These are phyloP conservation scores for Pogostemon cablin DNA, from an alignment of 257 asterid species.

Conservation along the genomic window DNA sequence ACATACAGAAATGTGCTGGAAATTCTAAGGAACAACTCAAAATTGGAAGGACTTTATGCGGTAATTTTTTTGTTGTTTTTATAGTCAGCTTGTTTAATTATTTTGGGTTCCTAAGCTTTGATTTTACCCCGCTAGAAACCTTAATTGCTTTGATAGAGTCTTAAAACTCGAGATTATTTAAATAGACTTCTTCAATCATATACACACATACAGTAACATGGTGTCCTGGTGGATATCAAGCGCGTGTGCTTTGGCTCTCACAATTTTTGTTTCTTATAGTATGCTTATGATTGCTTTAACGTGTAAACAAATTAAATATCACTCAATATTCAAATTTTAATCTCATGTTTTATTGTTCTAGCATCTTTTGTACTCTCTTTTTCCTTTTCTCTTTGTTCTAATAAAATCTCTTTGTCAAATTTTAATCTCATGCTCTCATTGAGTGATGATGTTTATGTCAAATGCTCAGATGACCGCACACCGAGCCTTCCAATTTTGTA, in stretches of 20 bases:
- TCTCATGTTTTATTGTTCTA: background rate
- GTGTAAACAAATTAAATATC: background rate
- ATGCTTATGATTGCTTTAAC: background rate
- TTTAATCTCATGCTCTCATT: constrained; percentile 6
- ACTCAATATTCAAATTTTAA: too few species aligned
- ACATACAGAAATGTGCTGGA: constrained; percentile 33
- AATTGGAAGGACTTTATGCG: constrained; percentile 35
- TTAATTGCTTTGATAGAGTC: background rate
- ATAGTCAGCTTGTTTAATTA: background rate
- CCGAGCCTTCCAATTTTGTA: constrained; percentile 96
- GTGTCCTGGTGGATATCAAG: background rate
- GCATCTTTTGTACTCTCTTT: too few species aligned
- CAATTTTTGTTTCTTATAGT: background rate
- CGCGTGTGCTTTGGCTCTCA: background rate
- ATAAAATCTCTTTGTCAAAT: background rate
- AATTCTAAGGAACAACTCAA: constrained; percentile 33
- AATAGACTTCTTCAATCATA: background rate
- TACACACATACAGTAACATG: background rate
- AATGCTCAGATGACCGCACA: constrained; percentile 87
- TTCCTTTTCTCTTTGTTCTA: too few species aligned
- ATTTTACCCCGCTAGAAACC: background rate
- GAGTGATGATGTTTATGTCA: constrained; percentile 15
- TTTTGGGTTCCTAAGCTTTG: background rate
- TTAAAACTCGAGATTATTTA: background rate
- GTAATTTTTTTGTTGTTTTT: constrained; percentile 11